Evolutionary conservation across 2,329 filamentous ascomycete species (phyloP).

Genomic region (Alternaria brassicicola): DNA sequence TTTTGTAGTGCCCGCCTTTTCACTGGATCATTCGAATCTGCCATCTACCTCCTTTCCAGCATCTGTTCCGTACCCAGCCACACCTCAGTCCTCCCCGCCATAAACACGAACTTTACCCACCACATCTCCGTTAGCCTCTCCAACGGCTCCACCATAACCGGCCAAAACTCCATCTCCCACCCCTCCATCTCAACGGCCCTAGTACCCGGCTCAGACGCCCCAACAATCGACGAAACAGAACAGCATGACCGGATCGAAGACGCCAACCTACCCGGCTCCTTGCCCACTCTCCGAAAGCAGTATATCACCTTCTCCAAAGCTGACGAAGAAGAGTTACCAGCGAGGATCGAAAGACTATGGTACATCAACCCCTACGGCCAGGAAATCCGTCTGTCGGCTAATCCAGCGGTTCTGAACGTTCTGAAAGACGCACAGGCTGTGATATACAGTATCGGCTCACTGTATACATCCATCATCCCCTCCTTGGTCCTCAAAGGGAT

Average conservation of each 20-base stretch:
- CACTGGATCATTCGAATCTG: conserved; percentile 88
- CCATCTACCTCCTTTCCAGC: conserved; percentile 85
- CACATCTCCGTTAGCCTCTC: conserved; percentile 86
- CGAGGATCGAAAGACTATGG: conserved; percentile 83
- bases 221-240: conserved; percentile 52
- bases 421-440: conserved; percentile 69
- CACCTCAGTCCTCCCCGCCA: conserved; percentile 81
- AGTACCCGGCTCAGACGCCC: conserved; percentile 18
- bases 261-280: conserved; percentile 78
- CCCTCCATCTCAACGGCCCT: conserved; percentile 39
- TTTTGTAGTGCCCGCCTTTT: conserved; percentile 77
- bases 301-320: conserved; percentile 82
- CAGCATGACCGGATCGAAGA: conserved; percentile 74
- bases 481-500: conserved; percentile 79
- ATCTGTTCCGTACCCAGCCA: conserved; percentile 82
- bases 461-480: conserved; percentile 89
- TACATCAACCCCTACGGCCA: conserved; percentile 99
- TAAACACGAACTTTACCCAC: conserved; percentile 94
- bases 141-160: conserved; percentile 79
- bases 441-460: conserved; percentile 90
- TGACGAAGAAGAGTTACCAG: conserved; percentile 74
- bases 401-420: conserved; percentile 76
- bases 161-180: conserved; percentile 71
- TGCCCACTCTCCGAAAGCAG: conserved; percentile 78
- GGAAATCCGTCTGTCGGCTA: conserved; percentile 84